Base-by-base conservation (phyloP, 352 stramenopile genomes). In the Hyaloperonospora arabidopsidis region DNA sequence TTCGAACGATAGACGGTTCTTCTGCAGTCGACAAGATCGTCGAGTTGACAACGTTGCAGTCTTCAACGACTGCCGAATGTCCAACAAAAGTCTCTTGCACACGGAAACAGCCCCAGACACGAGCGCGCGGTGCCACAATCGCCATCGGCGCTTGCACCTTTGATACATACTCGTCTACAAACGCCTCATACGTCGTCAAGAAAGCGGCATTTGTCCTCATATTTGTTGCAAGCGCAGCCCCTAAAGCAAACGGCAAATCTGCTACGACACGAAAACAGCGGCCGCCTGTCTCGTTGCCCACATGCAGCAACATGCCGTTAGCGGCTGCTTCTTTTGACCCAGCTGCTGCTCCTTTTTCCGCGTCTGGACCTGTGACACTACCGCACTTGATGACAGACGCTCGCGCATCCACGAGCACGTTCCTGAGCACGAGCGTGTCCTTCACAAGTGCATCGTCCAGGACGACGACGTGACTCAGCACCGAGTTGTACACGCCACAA, bases 271-370 rank as follows among this genome's bases (percentile, higher is more conserved):
- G 68, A 13, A 95, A 52, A 52, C 89, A 65, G 19, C 85, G 74
- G 0, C 86, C 86, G 12, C 86, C 86, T 14, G 68, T 89, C 45
- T 95, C 86, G 23, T 93, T 80, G 44, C 84, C 86, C 13, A 95
- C 78, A 32, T 89, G 79, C 13, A 93, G 62, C 51, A 68, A 57
- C 13, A 50, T 53, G 6, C 83, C 83, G 52, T 88, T 95, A 29
- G 70, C 72, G 47, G 72, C 86, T 2, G 40, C 32, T 3, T 13
- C 40, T 5, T 47, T 7, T 29, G 25, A 3, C 7, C 7, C 7
- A 29, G 3, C 25, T 29, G 3, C 25, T 29, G 25, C 25, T 29
- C 3, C 21, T 5, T 57, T 29, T 12, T 21, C 28, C 11, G 22
- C 10, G 28, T 49, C 53, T 48, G 64, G 52, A 43, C 57, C 72